A percentile compares a stretch with the other conserved stretches of the same genome.
These are phyloP conservation scores for Syzygium grande DNA, from an alignment of 345 rosid genomes.

Conservation along the genomic window DNA sequence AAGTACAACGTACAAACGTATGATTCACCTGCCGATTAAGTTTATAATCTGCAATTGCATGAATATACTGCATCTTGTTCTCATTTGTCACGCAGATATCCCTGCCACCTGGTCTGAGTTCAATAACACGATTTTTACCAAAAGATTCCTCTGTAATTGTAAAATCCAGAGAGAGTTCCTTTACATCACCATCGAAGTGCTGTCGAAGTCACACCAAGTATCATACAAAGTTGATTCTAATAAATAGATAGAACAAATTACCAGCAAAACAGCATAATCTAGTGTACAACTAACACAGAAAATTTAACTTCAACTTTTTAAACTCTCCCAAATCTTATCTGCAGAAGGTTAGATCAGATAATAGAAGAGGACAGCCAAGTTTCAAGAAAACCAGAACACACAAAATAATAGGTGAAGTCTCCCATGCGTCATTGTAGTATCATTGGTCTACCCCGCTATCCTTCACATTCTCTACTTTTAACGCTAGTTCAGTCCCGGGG, in stretches of 20 bases:
- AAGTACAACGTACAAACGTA: neutral
- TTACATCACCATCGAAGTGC: conserved; percentile 87
- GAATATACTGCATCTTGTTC: conserved; percentile 96
- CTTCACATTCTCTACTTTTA: neutral
- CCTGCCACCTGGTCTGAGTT: conserved; percentile 88
- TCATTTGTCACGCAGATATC: conserved; percentile 72
- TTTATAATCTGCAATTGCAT: conserved; percentile 96
- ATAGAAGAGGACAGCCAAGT: neutral
- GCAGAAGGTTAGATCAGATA: neutral
- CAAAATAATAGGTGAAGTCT: neutral
- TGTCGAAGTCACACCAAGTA: conserved; percentile 4
- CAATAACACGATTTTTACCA: conserved; percentile 59
- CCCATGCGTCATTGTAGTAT: neutral
- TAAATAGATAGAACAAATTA: neutral
- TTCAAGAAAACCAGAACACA: neutral
- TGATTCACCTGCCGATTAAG: conserved; percentile 84
- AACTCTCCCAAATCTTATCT: neutral
- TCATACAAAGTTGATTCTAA: neutral
- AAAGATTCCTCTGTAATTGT: conserved; percentile 83
- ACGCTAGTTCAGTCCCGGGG: neutral
- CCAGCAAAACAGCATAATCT: neutral
- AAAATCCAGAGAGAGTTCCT: conserved; percentile 86
- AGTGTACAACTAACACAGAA: neutral
- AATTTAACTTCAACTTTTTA: neutral
- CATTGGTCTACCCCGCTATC: neutral